phyloP scores from a whole-genome alignment of 768 basidiomycete genomes.

The Lactarius sp. region DNA sequence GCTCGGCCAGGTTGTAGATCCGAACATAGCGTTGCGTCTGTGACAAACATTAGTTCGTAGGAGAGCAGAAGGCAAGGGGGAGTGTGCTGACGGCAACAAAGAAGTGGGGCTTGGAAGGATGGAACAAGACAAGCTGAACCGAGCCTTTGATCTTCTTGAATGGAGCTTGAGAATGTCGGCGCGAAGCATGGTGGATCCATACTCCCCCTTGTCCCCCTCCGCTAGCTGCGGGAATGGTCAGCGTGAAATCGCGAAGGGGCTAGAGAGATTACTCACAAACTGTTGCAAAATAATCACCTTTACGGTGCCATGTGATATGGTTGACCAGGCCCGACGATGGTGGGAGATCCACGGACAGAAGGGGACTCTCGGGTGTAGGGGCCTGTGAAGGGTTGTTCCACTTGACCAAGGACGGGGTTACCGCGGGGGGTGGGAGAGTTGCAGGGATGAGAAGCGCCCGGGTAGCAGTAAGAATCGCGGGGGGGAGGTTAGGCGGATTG shows the following conservation, averaged over 20 bases:
- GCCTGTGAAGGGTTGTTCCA: conserved; percentile 53
- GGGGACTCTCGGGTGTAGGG: conserved; percentile 45
- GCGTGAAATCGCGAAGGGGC: neutral
- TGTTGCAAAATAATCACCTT: conserved; percentile 92
- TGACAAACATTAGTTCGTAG: neutral
- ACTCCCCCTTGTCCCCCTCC: conserved; percentile 74
- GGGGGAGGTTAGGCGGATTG: conserved; percentile 72
- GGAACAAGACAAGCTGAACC: conserved; percentile 90
- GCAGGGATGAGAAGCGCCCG: conserved; percentile 58
- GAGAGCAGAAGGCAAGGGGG: conserved; percentile 7
- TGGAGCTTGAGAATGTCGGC: conserved; percentile 94
- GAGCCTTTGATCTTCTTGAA: conserved; percentile 93
- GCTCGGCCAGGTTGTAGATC: conserved; percentile 90
- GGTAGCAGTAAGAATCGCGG: conserved; percentile 51
- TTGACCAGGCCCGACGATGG: conserved; percentile 63
- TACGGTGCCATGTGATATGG: conserved; percentile 88
- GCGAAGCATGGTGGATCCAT: conserved; percentile 93
- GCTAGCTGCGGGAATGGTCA: conserved; percentile 40
- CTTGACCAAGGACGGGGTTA: conserved; percentile 60
- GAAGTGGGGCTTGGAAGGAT: conserved; percentile 91
- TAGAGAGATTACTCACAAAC: conserved; percentile 65
- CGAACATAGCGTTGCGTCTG: conserved; percentile 97
- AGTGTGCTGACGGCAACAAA: conserved; percentile 81
- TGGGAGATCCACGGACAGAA: conserved; percentile 59
- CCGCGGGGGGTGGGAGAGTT: conserved; percentile 53